Evolutionary conservation across 1,284 basidiomycete genomes (phyloP), one percentile per base, ranked within the genome.

Genomic region (Microbotryum scabiosae): DNA sequence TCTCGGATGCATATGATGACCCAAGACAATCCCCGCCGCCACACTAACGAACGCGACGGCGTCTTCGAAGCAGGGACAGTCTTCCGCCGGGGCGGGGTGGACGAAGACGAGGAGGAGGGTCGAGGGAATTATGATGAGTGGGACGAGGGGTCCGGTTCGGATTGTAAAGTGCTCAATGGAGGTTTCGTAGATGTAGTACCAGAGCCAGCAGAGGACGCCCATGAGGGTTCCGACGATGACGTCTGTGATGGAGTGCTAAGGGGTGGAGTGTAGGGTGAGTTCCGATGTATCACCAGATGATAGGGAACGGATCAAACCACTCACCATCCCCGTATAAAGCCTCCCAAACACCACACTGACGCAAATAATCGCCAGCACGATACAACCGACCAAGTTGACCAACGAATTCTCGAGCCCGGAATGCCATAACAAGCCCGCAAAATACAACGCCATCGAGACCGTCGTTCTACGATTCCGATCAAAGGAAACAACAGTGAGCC

Each of bases 11-110:
- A 79, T 79, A 85, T 88, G 91, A 56, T 82, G 78, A 0, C 84
- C 84, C 1, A 92, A 73, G 23, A 83, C 78, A n/a, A 81, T 78
- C 21, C 94, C 94, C 56, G 88, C 79, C 18, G 89, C 80, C 49
- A 93, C 91, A 14, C 88, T 86, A 25, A 90, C 77, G 69, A 94
- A 88, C 0, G 94, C 92, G 58, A 97, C 94, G 5, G 92, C 90
- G 71, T 98, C 94, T 75, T 97, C 94, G 75, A 97, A 98, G 76
- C 94, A 97, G 1, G 94, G 96, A 71, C 94, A 97, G 72, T 96
- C 90, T 63, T 97, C 92, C 1, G 96, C 70, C 6, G 78, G 76
- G 71, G 92, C 87, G 0, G 93, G 92, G 73, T 97, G 93, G 65
- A 76, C 86, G 72, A 91, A 86, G 6, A 96, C 86, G 49, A 89